Base-by-base conservation (phyloP, 805 yeast species). In the Yamadazyma tumulicola region DNA sequence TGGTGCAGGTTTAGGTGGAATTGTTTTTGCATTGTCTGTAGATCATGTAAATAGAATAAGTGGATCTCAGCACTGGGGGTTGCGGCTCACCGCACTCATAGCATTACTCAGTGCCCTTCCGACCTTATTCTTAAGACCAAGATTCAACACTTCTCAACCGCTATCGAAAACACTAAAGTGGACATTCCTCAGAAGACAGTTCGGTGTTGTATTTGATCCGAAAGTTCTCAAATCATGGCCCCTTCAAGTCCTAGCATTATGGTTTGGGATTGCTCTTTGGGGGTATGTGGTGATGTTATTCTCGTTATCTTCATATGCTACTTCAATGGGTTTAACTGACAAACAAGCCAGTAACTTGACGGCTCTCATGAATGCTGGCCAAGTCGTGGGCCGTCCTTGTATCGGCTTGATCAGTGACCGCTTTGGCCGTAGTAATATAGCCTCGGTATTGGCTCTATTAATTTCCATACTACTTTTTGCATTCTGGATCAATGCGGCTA, bases 1-100 rank as follows among this genome's bases (percentile, higher is more conserved):
- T 2, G 81, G 81, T 1, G 59, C 76, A 5, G 74, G 76, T 11
- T 38, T 70, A 1, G 81, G 79, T 4, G 80, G 80, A n/a, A 51
- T 74, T 5, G 54, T 66, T 13, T 72, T 64, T 48, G 64, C 77
- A 7, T 58, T 74, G 42, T 60, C 61, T 26, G 49, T 69, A 31
- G 61, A 65, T 37, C 51, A 54, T 33, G 50, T 74, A 27, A 62
- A 71, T 26, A 50, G 57, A 29, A 47, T 42, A 11, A 59, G 71
- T 15, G 75, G 75, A 1, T 57, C 61, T 42, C 66, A 60, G 29
- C 46, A 49, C 24, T 72, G 76, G 74, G 69, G 74, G 0, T 51
- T 67, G 34, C 46, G 77, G 39, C 52, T 62, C 39, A 49, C 57
- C 14, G 75, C 65, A 6, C 38, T 62, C 28, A 57, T 59, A 6